Percentiles rank a stretch among this genome's conserved stretches.
Conservation (phyloP, 2,329 filamentous ascomycete species). For the Pseudofabraea citricarpa region DNA sequence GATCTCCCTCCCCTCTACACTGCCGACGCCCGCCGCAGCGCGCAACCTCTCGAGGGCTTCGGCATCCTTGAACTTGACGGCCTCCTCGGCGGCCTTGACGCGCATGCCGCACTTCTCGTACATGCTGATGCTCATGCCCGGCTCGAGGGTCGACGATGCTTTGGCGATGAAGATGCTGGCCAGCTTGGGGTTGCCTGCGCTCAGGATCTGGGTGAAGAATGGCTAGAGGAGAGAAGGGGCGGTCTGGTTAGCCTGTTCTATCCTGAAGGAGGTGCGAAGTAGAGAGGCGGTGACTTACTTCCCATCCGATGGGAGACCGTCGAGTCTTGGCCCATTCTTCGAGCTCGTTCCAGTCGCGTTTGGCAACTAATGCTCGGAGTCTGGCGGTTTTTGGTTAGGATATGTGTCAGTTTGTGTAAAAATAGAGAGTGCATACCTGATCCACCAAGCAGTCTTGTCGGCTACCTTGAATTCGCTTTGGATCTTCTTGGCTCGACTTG, state of each 20-base stretch:
- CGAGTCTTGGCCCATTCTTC: conserved; percentile 75
- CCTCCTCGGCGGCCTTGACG: conserved; percentile 86
- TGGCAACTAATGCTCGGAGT: conserved; percentile 81
- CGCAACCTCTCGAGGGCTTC: conserved; percentile 70
- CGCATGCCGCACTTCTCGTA: conserved; percentile 94
- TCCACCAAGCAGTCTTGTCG: conserved; percentile 89
- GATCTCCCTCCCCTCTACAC: conserved; percentile 69
- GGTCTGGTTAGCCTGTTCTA: neutral
- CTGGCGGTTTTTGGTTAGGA: conserved; percentile 34
- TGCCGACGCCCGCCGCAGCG: conserved; percentile 65
- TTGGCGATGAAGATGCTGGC: conserved; percentile 84
- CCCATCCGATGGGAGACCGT: conserved; percentile 94
- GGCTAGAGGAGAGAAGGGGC: conserved; percentile 46
- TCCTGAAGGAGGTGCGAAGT: neutral
- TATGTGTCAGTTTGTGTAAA: too few species aligned
- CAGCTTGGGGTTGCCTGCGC: conserved; percentile 84
- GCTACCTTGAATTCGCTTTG: conserved; percentile 89
- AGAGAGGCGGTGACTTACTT: conserved; percentile 31
- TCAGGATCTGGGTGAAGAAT: conserved; percentile 85
- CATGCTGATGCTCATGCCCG: conserved; percentile 76
- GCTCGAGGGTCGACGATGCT: conserved; percentile 56
- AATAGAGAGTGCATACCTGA: too few species aligned
- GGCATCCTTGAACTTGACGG: conserved; percentile 73
- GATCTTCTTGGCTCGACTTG: conserved; percentile 80
- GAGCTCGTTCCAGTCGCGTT: conserved; percentile 87